Base-by-base conservation (phyloP, 371 early-diverging fungal species). In the Cokeromyces recurvatus region DNA sequence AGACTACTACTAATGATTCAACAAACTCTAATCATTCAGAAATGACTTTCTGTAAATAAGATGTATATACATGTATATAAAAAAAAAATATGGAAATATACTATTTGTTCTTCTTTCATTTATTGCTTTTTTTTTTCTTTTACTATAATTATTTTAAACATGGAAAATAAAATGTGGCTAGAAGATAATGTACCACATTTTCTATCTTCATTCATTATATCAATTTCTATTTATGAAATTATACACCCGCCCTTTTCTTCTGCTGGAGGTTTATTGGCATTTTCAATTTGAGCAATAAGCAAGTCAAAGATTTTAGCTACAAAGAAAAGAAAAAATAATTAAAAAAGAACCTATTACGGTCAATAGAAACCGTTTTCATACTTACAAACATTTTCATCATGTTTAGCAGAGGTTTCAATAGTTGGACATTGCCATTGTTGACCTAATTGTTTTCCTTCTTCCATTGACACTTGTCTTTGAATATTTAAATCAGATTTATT, bases 321-420 rank as follows among this genome's bases (percentile, higher is more conserved):
- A 34, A 36, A 36, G n/a, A n/a, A n/a, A n/a, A n/a, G n/a, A n/a
- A n/a, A 37, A 37, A 17, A 14, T 22, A 38, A 35, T 27, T n/a
- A n/a, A n/a, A n/a, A n/a, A n/a, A n/a, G n/a, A n/a, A n/a, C n/a
- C n/a, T n/a, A 5, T 24, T 1, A 57, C 23, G 48, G 20, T 37
- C 8, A 37, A 49, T 20, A 31, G 19, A 32, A 31, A n/a, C n/a
- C n/a, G 12, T 43, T 56, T 61, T 62, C 57, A 0, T 45, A 73
- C 75, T 78, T 82, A 69, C 83, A 77, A 43, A 91, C 90, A 53
- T 95, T 95, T 44, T 87, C 85, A 51, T 93, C 90, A 52, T 84
- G 85, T 62, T 94, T 94, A 1, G 97, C 96, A 6, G 91, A 90
- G 6, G 91, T 81, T 66, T 97, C 97, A 31, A 92, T 77, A 49